Evolutionary conservation across 2,329 filamentous ascomycete species (phyloP), one percentile per base, ranked within the genome.

Genomic region (Fusarium sp.): DNA sequence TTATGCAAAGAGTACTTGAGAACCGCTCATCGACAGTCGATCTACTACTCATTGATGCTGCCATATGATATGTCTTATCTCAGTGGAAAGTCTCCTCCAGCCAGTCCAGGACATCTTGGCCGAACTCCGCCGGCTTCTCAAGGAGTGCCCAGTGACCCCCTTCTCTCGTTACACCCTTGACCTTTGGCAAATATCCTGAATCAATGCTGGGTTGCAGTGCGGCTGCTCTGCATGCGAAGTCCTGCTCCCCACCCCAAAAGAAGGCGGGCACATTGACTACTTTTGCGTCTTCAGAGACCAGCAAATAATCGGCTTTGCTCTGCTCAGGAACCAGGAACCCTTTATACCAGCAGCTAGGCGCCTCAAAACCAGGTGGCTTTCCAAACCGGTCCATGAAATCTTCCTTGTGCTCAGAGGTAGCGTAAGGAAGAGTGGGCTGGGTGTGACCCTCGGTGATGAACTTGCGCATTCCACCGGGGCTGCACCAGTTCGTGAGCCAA

Each of bases 401-500:
- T 3, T 56, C 70, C 58, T 73, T 78, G 68, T 74, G 69, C 42
- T 75, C 73, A 20, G 73, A 52, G 8, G 73, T 75, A 27, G 80
- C 80, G 54, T 77, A 82, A 2, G 77, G 62, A n/a, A 74, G 69
- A 10, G 77, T 73, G 6, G 74, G 66, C 38, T 79, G 74, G 11
- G 73, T 67, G 16, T 62, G 73, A 5, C 72, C 73, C n/a, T 77
- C 71, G 33, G 65, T 75, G 10, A 78, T 54, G 31, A 74, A 79
- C 13, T 62, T 69, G 10, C 82, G 69, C 74, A 85, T 79, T 5
- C 79, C 83, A 40, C 80, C 83, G 1, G 77, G 78, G 0, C 62
- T 70, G 63, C 83, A 85, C 73, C 84, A 84, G 36, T 84, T 78
- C 13, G 81, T 69, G 18, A 83, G 78, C 76, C 80, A 82, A 50